Conservation (phyloP, 2,329 filamentous ascomycete genomes). For the Claviceps sp. region DNA sequence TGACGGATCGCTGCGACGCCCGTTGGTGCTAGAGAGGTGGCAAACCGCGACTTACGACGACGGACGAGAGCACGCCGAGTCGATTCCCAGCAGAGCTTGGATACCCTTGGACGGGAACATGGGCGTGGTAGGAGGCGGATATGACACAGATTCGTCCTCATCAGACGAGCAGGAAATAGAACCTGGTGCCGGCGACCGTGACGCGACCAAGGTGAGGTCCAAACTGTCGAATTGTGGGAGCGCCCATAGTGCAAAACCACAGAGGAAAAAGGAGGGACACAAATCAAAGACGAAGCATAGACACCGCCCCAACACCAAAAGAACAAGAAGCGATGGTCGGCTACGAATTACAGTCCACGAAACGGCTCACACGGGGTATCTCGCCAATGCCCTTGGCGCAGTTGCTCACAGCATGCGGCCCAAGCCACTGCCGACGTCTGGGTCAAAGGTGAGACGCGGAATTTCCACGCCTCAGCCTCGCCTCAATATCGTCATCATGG, state of each 20-base stretch:
- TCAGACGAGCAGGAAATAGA: background rate
- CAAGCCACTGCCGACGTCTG: background rate
- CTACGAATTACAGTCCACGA: constrained; percentile 62
- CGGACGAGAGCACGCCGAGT: constrained; percentile 3
- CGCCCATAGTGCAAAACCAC: background rate
- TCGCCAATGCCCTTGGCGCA: constrained; percentile 60
- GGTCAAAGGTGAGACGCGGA: constrained; percentile 13
- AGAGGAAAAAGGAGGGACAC: background rate
- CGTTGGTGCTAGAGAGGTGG: constrained; percentile 4
- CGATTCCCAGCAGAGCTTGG: constrained; percentile 6
- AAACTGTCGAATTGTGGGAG: background rate
- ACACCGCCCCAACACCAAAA: constrained; percentile 50
- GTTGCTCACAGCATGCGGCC: constrained; percentile 32
- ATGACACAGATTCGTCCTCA: constrained; percentile 2
- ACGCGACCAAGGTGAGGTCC: background rate
- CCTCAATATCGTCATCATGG: constrained; percentile 72
- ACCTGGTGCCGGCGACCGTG: background rate
- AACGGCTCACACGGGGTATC: constrained; percentile 53
- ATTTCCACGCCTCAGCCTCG: constrained; percentile 26
- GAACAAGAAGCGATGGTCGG: constrained; percentile 54
- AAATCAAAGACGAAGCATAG: constrained; percentile 30
- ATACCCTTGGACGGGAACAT: constrained; percentile 1
- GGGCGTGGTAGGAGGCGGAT: background rate
- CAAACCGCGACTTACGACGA: constrained; percentile 1
- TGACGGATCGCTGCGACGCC: background rate